Evolutionary conservation across 331 rosid species (phyloP).

Genomic region (Quercus lobata): DNA sequence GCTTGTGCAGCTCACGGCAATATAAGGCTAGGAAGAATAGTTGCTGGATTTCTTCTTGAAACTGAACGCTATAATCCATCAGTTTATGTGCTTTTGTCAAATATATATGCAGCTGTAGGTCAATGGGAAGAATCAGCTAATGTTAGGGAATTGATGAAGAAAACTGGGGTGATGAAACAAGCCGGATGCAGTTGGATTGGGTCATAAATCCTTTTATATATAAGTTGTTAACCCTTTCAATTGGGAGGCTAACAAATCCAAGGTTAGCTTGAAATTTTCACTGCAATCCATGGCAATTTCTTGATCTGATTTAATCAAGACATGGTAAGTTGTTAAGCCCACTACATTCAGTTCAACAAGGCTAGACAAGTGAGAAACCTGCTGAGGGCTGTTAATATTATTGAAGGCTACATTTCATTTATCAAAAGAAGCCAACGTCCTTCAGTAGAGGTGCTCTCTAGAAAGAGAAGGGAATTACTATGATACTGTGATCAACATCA

Average conservation of each 20-base stretch:
- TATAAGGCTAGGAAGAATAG: constrained; percentile 61
- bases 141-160: constrained; percentile 53
- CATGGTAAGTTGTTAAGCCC: background rate
- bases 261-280: too few relatives aligned
- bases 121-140: constrained; percentile 84
- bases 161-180: constrained; percentile 40
- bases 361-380: background rate
- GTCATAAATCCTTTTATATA: constrained; percentile 13
- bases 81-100: constrained; percentile 71
- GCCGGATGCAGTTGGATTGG: constrained; percentile 79
- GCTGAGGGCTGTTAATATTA: background rate
- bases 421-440: too few relatives aligned
- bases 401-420: background rate
- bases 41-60: constrained; percentile 60
- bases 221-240: background rate
- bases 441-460: background rate
- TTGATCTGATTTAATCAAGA: background rate
- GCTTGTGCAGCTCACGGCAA: constrained; percentile 83
- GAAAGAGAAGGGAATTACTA: background rate
- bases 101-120: constrained; percentile 66
- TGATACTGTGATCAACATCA: background rate
- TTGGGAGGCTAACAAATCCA: background rate
- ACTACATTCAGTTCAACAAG: background rate
- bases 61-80: constrained; percentile 58
- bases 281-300: background rate